Percentiles rank a stretch among this genome's conserved stretches.
These are phyloP conservation scores for Biscogniauxia sp. DNA, from an alignment of 2,329 filamentous ascomycete species.

Conservation along the genomic window DNA sequence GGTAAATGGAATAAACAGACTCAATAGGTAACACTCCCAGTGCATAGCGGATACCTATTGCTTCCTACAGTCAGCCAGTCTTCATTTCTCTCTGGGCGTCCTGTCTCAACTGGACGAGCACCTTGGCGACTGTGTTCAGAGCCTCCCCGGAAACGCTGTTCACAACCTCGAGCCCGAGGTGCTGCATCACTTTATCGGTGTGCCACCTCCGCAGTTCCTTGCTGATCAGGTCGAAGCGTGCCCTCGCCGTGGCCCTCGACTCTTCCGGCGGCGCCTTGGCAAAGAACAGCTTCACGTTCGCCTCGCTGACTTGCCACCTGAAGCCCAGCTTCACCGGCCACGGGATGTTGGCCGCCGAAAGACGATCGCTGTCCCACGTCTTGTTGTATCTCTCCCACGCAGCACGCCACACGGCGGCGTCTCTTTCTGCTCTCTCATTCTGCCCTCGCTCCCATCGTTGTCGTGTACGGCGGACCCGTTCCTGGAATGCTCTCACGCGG, in stretches of 20 bases:
- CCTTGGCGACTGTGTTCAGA: constrained; percentile 9
- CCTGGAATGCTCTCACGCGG: constrained; percentile 9
- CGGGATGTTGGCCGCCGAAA: constrained; percentile 7
- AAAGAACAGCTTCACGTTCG: constrained; percentile 17
- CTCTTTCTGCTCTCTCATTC: constrained; percentile 8
- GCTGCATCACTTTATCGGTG: constrained; percentile 18
- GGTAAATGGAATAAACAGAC: too few relatives aligned
- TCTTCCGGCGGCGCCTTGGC: constrained; percentile 11
- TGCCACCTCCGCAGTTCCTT: constrained; percentile 17
- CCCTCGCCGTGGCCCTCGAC: constrained; percentile 5
- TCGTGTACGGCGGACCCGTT: constrained; percentile 6
- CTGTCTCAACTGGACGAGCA: constrained; percentile 11
- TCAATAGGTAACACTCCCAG: too few relatives aligned
- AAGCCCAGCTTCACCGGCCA: constrained; percentile 21
- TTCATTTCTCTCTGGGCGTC: constrained; percentile 9
- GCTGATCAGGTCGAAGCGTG: constrained; percentile 14
- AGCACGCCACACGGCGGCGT: constrained; percentile 11
- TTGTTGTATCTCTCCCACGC: constrained; percentile 13
- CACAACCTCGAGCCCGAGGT: constrained; percentile 9
- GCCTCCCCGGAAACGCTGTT: constrained; percentile 2
- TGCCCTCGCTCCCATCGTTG: constrained; percentile 9
- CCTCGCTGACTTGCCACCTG: constrained; percentile 13
- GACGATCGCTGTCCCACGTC: constrained; percentile 4
- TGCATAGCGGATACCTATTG: background rate
- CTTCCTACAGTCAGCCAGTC: background rate